Conservation (phyloP, 2,329 filamentous ascomycete genomes). For the Cadophora sp. region DNA sequence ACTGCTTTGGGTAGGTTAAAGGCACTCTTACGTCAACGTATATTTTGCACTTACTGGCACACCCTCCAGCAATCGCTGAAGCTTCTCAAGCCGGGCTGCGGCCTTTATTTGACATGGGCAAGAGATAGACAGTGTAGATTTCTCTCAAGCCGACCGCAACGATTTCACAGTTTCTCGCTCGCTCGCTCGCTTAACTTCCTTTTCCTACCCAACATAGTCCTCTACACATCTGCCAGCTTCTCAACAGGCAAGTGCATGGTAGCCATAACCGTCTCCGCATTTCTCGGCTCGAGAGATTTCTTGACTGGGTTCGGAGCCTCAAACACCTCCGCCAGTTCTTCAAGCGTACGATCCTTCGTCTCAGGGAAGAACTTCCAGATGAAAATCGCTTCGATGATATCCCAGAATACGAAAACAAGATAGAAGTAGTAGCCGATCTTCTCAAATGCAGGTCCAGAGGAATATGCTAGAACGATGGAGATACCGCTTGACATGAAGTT, state of each 20-base stretch:
- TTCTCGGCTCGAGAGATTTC: slow-evolving; percentile 43
- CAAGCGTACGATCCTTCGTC: slow-evolving; percentile 60
- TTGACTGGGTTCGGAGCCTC: slow-evolving; percentile 53
- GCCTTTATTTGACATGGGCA: not conserved
- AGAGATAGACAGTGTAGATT: not conserved
- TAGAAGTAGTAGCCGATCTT: slow-evolving; percentile 47
- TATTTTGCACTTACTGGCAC: not conserved
- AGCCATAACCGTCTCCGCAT: slow-evolving; percentile 50
- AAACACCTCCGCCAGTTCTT: slow-evolving; percentile 62
- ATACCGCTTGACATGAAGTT: slow-evolving; percentile 50
- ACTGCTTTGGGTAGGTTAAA: not conserved
- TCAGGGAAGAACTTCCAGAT: slow-evolving; percentile 60
- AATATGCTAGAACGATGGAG: slow-evolving; percentile 45
- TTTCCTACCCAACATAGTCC: not conserved
- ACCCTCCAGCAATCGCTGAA: not conserved
- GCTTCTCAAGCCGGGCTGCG: not conserved
- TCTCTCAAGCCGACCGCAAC: not conserved
- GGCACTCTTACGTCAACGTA: not conserved
- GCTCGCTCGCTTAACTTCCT: not conserved
- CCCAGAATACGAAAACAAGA: slow-evolving; percentile 43
- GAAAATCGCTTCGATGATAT: slow-evolving; percentile 46
- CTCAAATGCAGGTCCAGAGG: slow-evolving; percentile 46
- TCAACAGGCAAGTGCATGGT: slow-evolving; percentile 11
- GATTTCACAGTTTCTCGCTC: not conserved
- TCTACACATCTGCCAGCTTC: slow-evolving; percentile 9